A percentile compares a stretch with the other conserved stretches of the same genome.
These are phyloP conservation scores for Geum urbanum DNA, from an alignment of 306 rosid species.

Conservation along the genomic window DNA sequence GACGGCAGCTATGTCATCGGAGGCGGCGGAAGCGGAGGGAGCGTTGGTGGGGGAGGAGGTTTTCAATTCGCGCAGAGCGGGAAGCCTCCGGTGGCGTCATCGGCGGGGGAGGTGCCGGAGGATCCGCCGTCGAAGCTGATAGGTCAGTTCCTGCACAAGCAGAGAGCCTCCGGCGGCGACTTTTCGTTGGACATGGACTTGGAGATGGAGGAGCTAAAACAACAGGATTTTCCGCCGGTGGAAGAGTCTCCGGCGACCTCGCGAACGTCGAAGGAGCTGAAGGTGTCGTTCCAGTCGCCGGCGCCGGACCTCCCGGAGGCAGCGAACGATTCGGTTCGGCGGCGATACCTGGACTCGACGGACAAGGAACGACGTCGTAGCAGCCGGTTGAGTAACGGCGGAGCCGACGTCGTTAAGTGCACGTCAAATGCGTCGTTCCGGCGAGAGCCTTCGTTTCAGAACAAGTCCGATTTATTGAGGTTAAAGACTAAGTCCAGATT, in stretches of 20 bases:
- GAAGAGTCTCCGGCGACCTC: constrained; percentile 48
- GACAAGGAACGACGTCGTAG: constrained; percentile 18
- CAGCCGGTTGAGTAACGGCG: background rate
- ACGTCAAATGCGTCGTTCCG: constrained; percentile 63
- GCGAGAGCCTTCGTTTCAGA: constrained; percentile 47
- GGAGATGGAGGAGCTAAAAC: constrained; percentile 80
- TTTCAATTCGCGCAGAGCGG: constrained; percentile 40
- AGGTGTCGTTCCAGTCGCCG: constrained; percentile 52
- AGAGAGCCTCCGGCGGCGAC: constrained; percentile 72
- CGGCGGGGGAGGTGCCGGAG: constrained; percentile 7
- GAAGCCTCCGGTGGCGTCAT: constrained; percentile 25
- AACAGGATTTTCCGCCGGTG: constrained; percentile 35
- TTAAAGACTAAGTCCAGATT: constrained; percentile 63
- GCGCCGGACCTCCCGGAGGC: constrained; percentile 17
- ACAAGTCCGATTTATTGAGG: constrained; percentile 39
- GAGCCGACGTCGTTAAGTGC: constrained; percentile 60
- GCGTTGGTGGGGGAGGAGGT: background rate
- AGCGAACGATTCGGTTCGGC: constrained; percentile 35
- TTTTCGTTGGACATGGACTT: constrained; percentile 79
- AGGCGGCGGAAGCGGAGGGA: background rate
- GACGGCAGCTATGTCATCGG: background rate
- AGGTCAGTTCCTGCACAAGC: constrained; percentile 62
- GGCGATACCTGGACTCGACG: constrained; percentile 42
- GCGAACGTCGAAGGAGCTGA: constrained; percentile 45
- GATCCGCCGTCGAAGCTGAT: constrained; percentile 86